These are phyloP conservation scores for Rehmannia glutinosa DNA, from an alignment of 257 asterid species.

Conservation along the genomic window DNA sequence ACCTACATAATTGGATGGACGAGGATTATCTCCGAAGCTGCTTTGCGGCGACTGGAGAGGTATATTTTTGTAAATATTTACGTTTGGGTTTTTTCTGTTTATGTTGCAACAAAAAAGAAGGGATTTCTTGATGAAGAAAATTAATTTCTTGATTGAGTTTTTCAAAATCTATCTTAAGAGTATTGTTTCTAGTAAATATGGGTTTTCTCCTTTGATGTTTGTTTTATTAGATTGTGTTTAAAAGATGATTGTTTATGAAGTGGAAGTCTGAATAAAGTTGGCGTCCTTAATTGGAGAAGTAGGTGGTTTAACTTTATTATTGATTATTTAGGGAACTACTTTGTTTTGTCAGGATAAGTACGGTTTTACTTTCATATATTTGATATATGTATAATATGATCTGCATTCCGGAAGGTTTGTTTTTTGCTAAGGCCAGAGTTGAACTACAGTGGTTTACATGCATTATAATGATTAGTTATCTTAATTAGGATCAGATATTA, in stretches of 20 bases:
- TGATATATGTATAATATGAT: too few species aligned
- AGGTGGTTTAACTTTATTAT: background rate
- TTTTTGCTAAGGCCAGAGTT: background rate
- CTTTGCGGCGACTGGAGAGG: constrained; percentile 90
- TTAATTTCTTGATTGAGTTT: background rate
- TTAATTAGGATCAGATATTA: too few species aligned
- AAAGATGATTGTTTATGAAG: background rate
- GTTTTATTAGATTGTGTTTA: background rate
- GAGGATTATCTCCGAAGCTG: constrained; percentile 94
- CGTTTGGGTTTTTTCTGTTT: background rate
- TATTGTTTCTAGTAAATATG: background rate
- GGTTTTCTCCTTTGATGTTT: background rate
- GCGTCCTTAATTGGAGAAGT: constrained; percentile 2
- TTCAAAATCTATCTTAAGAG: background rate
- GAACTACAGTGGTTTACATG: background rate
- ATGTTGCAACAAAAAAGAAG: background rate
- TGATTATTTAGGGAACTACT: background rate
- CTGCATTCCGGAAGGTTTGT: too few species aligned
- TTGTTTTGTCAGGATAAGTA: too few species aligned
- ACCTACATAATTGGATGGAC: constrained; percentile 92
- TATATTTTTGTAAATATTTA: constrained; percentile 10
- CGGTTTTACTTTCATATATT: too few species aligned
- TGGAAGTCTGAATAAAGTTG: background rate
- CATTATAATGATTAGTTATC: background rate
- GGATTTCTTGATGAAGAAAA: background rate